Base-by-base conservation (phyloP, 2,329 filamentous ascomycete genomes). In the Microcyclospora pomicola region DNA sequence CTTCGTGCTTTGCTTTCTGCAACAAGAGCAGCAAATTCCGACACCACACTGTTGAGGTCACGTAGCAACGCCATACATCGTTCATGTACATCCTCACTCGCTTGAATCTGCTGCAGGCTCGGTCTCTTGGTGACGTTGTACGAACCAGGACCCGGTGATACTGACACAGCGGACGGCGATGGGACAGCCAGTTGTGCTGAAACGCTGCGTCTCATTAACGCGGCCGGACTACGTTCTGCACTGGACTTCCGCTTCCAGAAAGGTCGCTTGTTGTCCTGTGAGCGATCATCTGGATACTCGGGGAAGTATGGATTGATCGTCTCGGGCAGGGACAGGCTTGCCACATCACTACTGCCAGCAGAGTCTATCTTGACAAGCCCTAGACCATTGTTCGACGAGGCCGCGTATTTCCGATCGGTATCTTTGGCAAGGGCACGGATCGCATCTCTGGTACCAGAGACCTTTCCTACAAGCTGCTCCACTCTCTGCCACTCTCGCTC, bases 241-340 rank as follows among this genome's bases (percentile, higher is more conserved):
- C 77, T 87, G 1, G 79, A 68, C 61, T 93, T 95, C 34, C 88
- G 77, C 59, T 86, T 93, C 91, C 91, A 98, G 54, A 98, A 96
- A 0, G 84, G 69, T 42, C 76, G 73, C 56, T 70, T 84, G 19
- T 24, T 24, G 38, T 85, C 77, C 9, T 52, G 45, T 6, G 38
- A 39, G 32, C 42, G 40, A 19, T 56, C 52, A 5, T 51, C 52
- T 1, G 45, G 38, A 7, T 5, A 24, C 2, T 59, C 55, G 1
- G 51, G 50, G 27, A 59, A 59, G 41, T 58, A 59, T 10, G 50
- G 40, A 19, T 47, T 49, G 13, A 28, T 72, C 9, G 45, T 46
- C 6, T 54, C 50, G 32, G 49, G 44, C 14, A 50, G 51, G 6
- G 48, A 43, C 1, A 62, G 64, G 35, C 60, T 63, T 4, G 61